phyloP scores from a whole-genome alignment of 106 monocot species.

The Dendrobium officinale region DNA sequence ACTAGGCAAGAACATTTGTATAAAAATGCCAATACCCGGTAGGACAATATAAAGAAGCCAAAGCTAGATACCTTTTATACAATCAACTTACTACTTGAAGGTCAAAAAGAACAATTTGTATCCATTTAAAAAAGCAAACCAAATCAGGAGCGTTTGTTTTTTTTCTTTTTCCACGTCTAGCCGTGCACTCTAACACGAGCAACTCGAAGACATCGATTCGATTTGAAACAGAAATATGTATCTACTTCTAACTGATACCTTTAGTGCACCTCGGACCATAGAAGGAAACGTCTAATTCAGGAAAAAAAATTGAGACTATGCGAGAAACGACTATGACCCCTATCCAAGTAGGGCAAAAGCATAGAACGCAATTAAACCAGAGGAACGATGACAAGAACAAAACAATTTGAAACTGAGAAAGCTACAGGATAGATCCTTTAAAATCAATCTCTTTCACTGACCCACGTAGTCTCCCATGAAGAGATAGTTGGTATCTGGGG shows the following conservation, averaged over 20 bases:
- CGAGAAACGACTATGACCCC: neutral
- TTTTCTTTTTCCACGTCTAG: neutral
- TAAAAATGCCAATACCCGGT: neutral
- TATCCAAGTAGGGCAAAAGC: neutral
- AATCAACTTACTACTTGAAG: neutral
- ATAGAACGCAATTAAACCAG: neutral
- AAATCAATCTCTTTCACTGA: constrained; percentile 11
- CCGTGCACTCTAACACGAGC: neutral
- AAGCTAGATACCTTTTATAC: neutral
- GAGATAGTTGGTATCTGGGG: constrained; percentile 72
- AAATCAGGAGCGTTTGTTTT: neutral
- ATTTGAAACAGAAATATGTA: neutral
- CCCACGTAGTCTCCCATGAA: constrained; percentile 83
- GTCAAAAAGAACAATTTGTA: neutral
- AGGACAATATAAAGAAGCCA: neutral
- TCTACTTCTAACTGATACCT: neutral
- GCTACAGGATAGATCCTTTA: neutral
- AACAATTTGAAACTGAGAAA: neutral
- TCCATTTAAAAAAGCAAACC: neutral
- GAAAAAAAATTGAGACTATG: neutral
- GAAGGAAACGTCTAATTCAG: neutral
- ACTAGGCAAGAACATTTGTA: neutral
- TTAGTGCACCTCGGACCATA: neutral
- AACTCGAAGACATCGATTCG: neutral
- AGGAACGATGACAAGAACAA: neutral